phyloP scores from a whole-genome alignment of 768 basidiomycete genomes.

The Clavaria fumosa region DNA sequence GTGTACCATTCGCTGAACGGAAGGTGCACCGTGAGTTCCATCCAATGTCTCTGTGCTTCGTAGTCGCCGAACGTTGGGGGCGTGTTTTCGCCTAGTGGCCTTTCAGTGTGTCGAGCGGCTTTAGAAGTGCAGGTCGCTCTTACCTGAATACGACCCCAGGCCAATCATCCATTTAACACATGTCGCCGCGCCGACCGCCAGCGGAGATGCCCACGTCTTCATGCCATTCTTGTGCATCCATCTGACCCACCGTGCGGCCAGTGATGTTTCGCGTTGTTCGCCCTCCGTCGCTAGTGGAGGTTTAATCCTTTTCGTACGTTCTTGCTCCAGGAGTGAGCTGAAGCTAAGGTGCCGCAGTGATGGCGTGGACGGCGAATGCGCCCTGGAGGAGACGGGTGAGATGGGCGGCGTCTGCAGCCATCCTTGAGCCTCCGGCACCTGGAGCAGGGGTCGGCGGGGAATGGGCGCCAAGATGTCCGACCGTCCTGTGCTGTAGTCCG shows the following conservation, averaged over 20 bases:
- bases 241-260: slow-evolving; percentile 50
- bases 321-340: slow-evolving; percentile 27
- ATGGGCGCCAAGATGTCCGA: slow-evolving; percentile 51
- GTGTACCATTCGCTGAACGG: slow-evolving; percentile 72
- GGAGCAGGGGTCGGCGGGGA: slow-evolving; percentile 51
- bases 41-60: slow-evolving; percentile 91
- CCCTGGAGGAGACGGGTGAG: slow-evolving; percentile 34
- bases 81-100: slow-evolving; percentile 43
- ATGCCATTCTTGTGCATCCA: slow-evolving; percentile 67
- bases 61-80: slow-evolving; percentile 88
- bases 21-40: slow-evolving; percentile 75
- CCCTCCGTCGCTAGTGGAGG: not conserved
- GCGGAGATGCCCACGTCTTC: slow-evolving; percentile 43
- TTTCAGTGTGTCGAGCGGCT: too few relatives aligned
- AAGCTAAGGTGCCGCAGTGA: slow-evolving; percentile 21
- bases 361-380: slow-evolving; percentile 23
- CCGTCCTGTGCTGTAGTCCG: too few relatives aligned
- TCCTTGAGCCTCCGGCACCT: slow-evolving; percentile 39
- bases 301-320: too few relatives aligned
- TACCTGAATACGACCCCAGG: slow-evolving; percentile 73
- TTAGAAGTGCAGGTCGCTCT: too few relatives aligned
- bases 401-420: slow-evolving; percentile 39
- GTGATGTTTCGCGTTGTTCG: slow-evolving; percentile 16
- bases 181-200: slow-evolving; percentile 33
- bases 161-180: slow-evolving; percentile 57